Conservation (phyloP, 2,329 filamentous ascomycete genomes). For the Thielaviopsis populi region DNA sequence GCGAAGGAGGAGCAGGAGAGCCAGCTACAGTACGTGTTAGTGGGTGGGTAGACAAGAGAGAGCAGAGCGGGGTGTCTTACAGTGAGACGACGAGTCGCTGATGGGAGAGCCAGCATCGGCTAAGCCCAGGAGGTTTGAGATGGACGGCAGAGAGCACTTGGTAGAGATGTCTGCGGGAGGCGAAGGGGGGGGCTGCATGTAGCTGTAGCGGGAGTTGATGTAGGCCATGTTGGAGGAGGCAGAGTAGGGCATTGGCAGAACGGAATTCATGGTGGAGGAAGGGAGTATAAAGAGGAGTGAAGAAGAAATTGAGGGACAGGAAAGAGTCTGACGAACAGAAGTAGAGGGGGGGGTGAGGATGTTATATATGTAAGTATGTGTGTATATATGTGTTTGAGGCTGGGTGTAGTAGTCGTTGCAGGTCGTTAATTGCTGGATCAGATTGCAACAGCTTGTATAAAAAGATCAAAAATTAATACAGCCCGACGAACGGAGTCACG, state of each 20-base stretch:
- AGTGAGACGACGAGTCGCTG: slow-evolving; percentile 35
- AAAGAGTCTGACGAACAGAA: not conserved
- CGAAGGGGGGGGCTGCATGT: slow-evolving; percentile 45
- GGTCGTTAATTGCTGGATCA: not conserved
- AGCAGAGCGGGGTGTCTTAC: not conserved
- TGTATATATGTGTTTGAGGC: not conserved
- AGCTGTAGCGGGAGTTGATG: slow-evolving; percentile 16
- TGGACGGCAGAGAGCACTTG: slow-evolving; percentile 81
- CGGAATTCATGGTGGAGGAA: slow-evolving; percentile 14
- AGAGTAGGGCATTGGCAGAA: slow-evolving; percentile 13
- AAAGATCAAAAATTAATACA: not conserved
- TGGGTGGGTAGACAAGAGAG: not conserved
- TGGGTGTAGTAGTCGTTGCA: not conserved
- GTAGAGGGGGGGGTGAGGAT: not conserved
- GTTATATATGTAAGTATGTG: not conserved
- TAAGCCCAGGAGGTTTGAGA: slow-evolving; percentile 75
- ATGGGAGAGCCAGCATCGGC: slow-evolving; percentile 55
- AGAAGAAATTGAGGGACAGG: not conserved
- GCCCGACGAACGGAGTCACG: not conserved
- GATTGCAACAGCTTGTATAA: not conserved
- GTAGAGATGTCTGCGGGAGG: slow-evolving; percentile 58
- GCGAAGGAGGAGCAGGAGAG: slow-evolving; percentile 22
- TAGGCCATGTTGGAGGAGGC: slow-evolving; percentile 11
- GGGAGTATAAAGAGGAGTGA: not conserved
- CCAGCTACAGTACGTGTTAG: slow-evolving; percentile 20